These are phyloP conservation scores for Takashimella tepidaria DNA, from an alignment of 1,284 basidiomycete genomes.

Conservation along the genomic window DNA sequence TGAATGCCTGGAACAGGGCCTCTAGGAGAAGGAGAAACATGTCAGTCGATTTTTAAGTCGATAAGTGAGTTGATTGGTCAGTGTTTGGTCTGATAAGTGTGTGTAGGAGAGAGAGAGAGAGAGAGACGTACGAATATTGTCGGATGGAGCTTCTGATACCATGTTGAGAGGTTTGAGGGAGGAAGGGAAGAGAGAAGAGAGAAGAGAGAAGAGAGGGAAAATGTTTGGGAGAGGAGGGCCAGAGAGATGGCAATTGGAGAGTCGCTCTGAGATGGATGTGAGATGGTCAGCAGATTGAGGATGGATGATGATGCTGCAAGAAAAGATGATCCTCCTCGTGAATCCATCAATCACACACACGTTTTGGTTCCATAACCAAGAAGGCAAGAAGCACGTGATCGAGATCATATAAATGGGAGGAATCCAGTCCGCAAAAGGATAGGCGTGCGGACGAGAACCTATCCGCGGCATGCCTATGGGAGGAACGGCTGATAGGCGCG, in stretches of 20 bases:
- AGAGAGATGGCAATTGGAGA: not conserved
- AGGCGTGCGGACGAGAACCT: too few species aligned
- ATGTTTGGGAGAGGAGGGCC: not conserved
- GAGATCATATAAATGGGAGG: too few species aligned
- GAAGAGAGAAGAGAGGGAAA: not conserved
- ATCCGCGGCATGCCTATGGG: too few species aligned
- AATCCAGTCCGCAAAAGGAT: too few species aligned
- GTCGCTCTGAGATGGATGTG: too few species aligned
- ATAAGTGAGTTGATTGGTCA: too few species aligned
- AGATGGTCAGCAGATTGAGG: too few species aligned
- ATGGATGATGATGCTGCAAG: too few species aligned
- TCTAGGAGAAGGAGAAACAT: too few species aligned
- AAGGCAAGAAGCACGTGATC: not conserved
- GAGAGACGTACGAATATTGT: slow-evolving; percentile 10
- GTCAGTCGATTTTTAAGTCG: too few species aligned
- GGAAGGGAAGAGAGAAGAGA: not conserved
- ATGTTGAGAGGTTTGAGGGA: slow-evolving; percentile 1
- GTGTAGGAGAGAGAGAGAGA: not conserved
- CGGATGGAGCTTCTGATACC: not conserved
- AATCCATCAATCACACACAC: not conserved
- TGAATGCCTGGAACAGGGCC: slow-evolving; percentile 68
- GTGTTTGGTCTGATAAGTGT: not conserved
- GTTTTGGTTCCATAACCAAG: not conserved
- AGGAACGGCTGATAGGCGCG: too few species aligned
- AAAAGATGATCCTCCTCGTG: too few species aligned